Base-by-base conservation (phyloP, 2,329 filamentous ascomycete species). In the Trichoderma sp. region DNA sequence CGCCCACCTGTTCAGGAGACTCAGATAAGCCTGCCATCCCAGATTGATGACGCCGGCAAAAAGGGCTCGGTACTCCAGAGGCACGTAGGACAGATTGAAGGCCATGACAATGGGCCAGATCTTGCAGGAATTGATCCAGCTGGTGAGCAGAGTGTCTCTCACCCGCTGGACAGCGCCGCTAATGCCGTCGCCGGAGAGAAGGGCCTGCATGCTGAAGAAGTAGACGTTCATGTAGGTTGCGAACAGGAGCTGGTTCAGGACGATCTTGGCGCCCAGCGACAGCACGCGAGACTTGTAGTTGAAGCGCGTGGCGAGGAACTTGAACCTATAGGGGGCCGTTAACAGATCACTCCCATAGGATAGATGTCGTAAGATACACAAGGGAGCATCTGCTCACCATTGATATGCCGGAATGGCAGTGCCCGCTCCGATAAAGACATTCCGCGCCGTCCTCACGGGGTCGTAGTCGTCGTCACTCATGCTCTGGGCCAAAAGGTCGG, bases 1-100 rank as follows among this genome's bases (percentile, higher is more conserved):
- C 1, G 91, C 91, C 67, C 81, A 80, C 72, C 89, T 84, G 72
- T 96, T 96, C 72, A 96, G 77, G 76, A 88, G 90, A 70, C 88
- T 91, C 71, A 97, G 74, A 81, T 97, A 97, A 0, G 92, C 93
- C 83, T 97, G 93, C 93, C 93, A 97, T 0, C 90, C 91, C 59
- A 97, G 89, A 1, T 92, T 91, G 69, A 96, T 84, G 7, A 90
- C 79, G 1, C 91, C 92, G 0, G 90, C 87, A 70, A 97, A 95
- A 17, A 96, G 83, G 71, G 88, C 91, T 58, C 93, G 82, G 76
- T 92, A 94, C 73, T 94, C 88, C 55, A 92, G 81, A 28, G 88
- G 86, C 5, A 97, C 80, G 72, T 92, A 95, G n/a, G 90, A 87
- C 73, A 97, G 96, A 75, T 84, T 93, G 74, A 97, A 89, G 0